These are phyloP conservation scores for Phaseolus coccineus DNA, from an alignment of 331 rosid species.

Conservation along the genomic window DNA sequence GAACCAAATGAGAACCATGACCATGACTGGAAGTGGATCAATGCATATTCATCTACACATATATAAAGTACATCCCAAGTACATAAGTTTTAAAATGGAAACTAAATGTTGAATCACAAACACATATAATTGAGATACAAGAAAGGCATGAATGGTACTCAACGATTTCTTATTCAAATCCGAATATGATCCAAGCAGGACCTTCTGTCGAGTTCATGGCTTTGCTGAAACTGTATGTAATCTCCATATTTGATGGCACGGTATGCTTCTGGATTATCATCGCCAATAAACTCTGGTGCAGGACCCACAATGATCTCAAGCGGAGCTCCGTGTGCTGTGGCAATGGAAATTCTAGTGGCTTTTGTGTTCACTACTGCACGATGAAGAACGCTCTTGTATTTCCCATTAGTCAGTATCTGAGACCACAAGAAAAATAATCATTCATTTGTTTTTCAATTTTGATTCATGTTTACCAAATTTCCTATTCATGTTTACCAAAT, in stretches of 20 bases:
- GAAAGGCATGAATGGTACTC: background rate
- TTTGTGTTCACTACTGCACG: constrained; percentile 55
- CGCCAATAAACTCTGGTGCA: constrained; percentile 41
- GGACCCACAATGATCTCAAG: constrained; percentile 52
- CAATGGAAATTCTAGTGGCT: constrained; percentile 56
- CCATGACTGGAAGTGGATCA: too few relatives aligned
- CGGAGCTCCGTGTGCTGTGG: constrained; percentile 56
- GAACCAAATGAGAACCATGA: too few relatives aligned
- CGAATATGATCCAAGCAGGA: constrained; percentile 57
- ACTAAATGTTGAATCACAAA: background rate
- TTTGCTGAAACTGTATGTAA: constrained; percentile 55
- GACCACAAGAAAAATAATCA: background rate
- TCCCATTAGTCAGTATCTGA: constrained; percentile 65
- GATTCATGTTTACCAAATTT: too few relatives aligned
- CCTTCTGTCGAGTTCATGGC: constrained; percentile 42
- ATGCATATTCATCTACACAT: background rate
- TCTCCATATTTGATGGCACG: constrained; percentile 54
- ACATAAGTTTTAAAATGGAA: background rate
- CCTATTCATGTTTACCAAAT: too few relatives aligned
- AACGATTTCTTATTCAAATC: constrained; percentile 21
- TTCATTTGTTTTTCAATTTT: too few relatives aligned
- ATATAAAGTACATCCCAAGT: background rate
- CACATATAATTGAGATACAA: background rate
- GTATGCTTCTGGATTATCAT: constrained; percentile 37
- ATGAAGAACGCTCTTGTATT: constrained; percentile 65